Evolutionary conservation across 331 rosid species (phyloP).

Genomic region (Phaseolus coccineus): DNA sequence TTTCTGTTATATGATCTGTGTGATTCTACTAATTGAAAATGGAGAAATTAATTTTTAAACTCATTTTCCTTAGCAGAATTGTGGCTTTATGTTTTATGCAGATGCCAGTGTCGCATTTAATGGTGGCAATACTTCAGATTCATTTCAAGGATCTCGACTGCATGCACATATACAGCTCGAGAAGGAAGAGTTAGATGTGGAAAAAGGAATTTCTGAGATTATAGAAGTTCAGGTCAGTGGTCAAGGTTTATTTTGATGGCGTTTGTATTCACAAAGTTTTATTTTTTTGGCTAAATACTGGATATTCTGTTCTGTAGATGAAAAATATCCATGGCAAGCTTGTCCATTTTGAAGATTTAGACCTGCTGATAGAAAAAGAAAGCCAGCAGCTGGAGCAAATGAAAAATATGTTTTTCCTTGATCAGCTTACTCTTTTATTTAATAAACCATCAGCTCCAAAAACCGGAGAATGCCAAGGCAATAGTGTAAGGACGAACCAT

Average conservation of each 20-base stretch:
- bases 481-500: constrained; percentile 52
- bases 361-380: constrained; percentile 81
- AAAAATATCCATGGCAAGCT: constrained; percentile 75
- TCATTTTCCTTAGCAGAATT: constrained; percentile 29
- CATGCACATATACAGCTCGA: constrained; percentile 66
- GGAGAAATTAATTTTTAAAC: constrained; percentile 18
- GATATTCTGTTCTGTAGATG: constrained; percentile 61
- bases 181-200: constrained; percentile 74
- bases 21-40: not conserved
- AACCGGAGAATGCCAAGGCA: constrained; percentile 44
- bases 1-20: not conserved
- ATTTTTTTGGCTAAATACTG: constrained; percentile 41
- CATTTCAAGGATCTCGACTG: constrained; percentile 52
- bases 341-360: constrained; percentile 64
- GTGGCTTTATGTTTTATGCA: constrained; percentile 52
- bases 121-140: constrained; percentile 50
- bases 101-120: constrained; percentile 54
- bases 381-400: constrained; percentile 75
- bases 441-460: constrained; percentile 49
- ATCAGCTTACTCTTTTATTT: constrained; percentile 73
- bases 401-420: constrained; percentile 72
- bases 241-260: not conserved
- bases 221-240: constrained; percentile 66
- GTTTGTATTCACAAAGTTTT: not conserved
- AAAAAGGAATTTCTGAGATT: constrained; percentile 67